These are phyloP conservation scores for Tubosaeta sp. DNA, from an alignment of 768 basidiomycete species.

Conservation along the genomic window DNA sequence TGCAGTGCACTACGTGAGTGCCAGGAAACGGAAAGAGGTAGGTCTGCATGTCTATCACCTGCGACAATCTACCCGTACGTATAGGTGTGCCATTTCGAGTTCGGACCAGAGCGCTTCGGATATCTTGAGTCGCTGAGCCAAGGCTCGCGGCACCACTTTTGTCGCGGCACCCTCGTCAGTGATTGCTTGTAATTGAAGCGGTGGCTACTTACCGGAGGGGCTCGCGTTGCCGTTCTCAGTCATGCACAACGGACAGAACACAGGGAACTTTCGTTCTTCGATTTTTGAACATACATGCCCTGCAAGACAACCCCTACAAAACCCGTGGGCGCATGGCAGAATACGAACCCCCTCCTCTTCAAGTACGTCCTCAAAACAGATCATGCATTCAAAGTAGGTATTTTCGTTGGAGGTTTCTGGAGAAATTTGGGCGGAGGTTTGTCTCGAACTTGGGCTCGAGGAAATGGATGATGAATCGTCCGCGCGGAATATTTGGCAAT, in stretches of 20 bases:
- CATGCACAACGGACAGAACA: slow-evolving; percentile 56
- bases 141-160: slow-evolving; percentile 35
- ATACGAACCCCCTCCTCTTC: slow-evolving; percentile 39
- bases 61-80: slow-evolving; percentile 43
- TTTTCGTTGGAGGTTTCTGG: slow-evolving; percentile 7
- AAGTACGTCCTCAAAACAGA: slow-evolving; percentile 50
- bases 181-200: not conserved
- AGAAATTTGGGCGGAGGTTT: not conserved
- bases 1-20: slow-evolving; percentile 20
- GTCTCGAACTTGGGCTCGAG: not conserved
- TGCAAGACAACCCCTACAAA: slow-evolving; percentile 51
- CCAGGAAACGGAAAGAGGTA: not conserved
- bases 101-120: slow-evolving; percentile 41
- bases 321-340: slow-evolving; percentile 43
- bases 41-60: slow-evolving; percentile 32
- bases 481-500: slow-evolving; percentile 24
- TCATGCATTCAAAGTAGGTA: slow-evolving; percentile 42
- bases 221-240: slow-evolving; percentile 27
- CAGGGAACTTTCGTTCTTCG: slow-evolving; percentile 49
- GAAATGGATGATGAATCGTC: slow-evolving; percentile 7
- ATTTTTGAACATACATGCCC: slow-evolving; percentile 43
- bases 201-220: slow-evolving; percentile 30
- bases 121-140: slow-evolving; percentile 40
- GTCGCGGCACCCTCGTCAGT: not conserved
- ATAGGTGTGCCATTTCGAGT: slow-evolving; percentile 41